Conservation (phyloP, 2,329 filamentous ascomycete species). For the Mollisiaceae sp. region DNA sequence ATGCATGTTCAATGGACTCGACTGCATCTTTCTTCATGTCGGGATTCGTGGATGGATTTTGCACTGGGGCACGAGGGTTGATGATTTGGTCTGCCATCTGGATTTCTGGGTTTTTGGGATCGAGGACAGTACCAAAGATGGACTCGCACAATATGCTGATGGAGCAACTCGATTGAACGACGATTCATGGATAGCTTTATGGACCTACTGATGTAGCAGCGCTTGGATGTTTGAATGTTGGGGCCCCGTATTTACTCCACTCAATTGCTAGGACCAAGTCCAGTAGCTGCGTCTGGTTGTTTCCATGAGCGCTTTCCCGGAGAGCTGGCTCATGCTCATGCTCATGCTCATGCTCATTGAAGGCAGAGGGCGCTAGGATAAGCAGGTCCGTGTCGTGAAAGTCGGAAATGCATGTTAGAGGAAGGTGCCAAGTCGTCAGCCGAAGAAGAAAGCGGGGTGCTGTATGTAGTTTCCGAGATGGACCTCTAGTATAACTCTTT, state of each 20-base stretch:
- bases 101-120: neutral
- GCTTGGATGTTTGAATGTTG: neutral
- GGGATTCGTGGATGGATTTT: neutral
- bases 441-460: neutral
- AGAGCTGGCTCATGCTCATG: neutral
- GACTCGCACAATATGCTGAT: neutral
- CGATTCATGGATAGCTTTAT: neutral
- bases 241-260: slow-evolving; percentile 5
- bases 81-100: slow-evolving; percentile 6
- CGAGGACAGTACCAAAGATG: neutral
- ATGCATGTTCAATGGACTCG: slow-evolving; percentile 20
- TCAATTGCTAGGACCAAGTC: neutral
- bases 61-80: neutral
- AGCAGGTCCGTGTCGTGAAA: neutral
- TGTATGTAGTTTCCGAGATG: neutral
- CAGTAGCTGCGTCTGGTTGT: neutral
- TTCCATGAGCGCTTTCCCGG: slow-evolving; percentile 1
- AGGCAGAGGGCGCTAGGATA: neutral
- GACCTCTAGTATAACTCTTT: neutral
- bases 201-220: neutral
- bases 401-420: neutral
- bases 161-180: neutral
- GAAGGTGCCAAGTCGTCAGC: neutral
- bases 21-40: slow-evolving; percentile 17
- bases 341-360: neutral